Conservation (phyloP, 768 basidiomycete genomes). For the Trametopsis cervina region DNA sequence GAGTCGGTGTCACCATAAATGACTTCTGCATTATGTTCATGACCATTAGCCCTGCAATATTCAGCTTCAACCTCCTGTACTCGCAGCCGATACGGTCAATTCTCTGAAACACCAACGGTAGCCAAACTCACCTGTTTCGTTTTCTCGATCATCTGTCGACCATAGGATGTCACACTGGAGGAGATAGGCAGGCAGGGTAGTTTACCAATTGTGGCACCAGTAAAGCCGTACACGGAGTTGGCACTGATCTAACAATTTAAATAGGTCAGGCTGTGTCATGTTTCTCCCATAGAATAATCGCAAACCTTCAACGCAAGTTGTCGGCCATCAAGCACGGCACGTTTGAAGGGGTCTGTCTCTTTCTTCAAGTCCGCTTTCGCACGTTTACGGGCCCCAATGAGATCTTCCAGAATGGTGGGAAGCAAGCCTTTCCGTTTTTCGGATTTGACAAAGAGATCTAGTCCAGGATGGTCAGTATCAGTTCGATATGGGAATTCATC, state of each 20-base stretch:
- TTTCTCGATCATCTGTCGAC: conserved; percentile 97
- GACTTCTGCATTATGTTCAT: conserved; percentile 82
- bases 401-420: conserved; percentile 88
- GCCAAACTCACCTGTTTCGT: conserved; percentile 67
- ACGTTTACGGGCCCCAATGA: conserved; percentile 88
- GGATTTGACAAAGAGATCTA: conserved; percentile 81
- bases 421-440: conserved; percentile 79
- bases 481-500: not conserved
- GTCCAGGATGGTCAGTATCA: not conserved
- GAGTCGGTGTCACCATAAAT: conserved; percentile 99
- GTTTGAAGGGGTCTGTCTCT: conserved; percentile 94
- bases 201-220: conserved; percentile 96
- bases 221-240: conserved; percentile 98
- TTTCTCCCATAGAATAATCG: not conserved
- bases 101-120: not conserved
- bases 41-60: conserved; percentile 81
- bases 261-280: not conserved
- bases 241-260: conserved; percentile 73
- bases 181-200: conserved; percentile 94
- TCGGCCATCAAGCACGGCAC: conserved; percentile 94
- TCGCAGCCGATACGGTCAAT: not conserved
- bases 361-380: conserved; percentile 95
- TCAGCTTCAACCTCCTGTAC: conserved; percentile 80
- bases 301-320: conserved; percentile 90
- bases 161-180: conserved; percentile 91